Evolutionary conservation across 495 filamentous ascomycete species (phyloP).

Genomic region (Podospora bellae-mahoneyi): DNA sequence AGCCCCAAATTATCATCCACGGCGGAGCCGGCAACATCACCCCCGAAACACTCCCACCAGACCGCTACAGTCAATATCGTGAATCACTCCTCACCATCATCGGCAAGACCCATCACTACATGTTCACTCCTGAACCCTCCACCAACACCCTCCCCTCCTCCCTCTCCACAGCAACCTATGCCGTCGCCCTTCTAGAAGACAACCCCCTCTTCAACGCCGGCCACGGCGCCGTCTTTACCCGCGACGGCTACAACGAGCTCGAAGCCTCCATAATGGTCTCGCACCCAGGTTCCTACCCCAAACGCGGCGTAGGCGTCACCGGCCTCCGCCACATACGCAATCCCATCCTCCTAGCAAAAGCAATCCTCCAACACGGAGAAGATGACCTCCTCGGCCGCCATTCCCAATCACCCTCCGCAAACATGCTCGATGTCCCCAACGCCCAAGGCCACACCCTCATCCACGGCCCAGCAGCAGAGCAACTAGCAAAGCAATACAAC

Average conservation of each 20-base stretch:
- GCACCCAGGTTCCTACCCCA: conserved; percentile 52
- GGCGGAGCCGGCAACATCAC: conserved; percentile 83
- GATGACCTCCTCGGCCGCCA: conserved; percentile 36
- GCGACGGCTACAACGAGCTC: conserved; percentile 76
- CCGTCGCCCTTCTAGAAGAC: conserved; percentile 74
- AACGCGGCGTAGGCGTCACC: conserved; percentile 74
- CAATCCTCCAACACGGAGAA: conserved; percentile 64
- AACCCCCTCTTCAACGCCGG: conserved; percentile 83
- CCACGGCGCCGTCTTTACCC: conserved; percentile 82
- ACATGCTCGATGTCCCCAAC: conserved; percentile 38
- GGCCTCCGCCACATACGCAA: conserved; percentile 70
- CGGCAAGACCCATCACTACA: conserved; percentile 36
- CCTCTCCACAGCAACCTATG: conserved; percentile 69
- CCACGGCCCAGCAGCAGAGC: conserved; percentile 63
- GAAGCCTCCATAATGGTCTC: conserved; percentile 91
- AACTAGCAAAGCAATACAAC: conserved; percentile 62
- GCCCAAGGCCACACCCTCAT: conserved; percentile 66
- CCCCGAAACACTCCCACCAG: conserved; percentile 60
- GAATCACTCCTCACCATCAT: conserved; percentile 60
- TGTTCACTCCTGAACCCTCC: conserved; percentile 27
- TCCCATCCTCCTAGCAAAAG: conserved; percentile 70
- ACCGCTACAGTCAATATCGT: conserved; percentile 58
- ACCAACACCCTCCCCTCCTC: conserved; percentile 44
- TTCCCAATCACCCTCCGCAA: conserved; percentile 31
- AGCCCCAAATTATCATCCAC: conserved; percentile 77